A percentile compares a stretch with the other conserved stretches of the same genome.
phyloP scores from a whole-genome alignment of 371 early-diverging fungal genomes.

The Rhizomucor pusillus region DNA sequence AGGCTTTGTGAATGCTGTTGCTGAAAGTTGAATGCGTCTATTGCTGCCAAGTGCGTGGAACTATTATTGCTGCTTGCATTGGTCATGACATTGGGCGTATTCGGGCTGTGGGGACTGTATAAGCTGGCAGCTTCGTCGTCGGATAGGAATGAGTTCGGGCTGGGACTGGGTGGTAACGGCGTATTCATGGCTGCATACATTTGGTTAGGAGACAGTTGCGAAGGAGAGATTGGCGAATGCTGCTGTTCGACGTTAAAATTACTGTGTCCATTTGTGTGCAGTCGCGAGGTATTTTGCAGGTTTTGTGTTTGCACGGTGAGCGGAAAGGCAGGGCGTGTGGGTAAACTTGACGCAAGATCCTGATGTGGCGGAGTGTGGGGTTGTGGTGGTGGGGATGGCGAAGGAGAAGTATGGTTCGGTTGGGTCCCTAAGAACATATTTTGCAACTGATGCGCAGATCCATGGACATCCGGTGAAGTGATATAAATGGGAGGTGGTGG shows the following conservation, averaged over 20 bases:
- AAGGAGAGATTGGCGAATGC: conserved; percentile 3
- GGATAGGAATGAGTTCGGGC: conserved; percentile 16
- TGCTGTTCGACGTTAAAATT: not conserved
- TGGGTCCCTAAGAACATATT: conserved; percentile 6
- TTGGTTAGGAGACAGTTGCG: conserved; percentile 6
- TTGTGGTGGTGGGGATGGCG: conserved; percentile 14
- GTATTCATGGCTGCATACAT: conserved; percentile 8
- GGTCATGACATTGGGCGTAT: conserved; percentile 11
- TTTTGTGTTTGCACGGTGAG: conserved; percentile 6
- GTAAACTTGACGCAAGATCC: conserved; percentile 4
- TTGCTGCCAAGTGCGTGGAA: conserved; percentile 3
- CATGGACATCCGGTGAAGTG: conserved; percentile 44
- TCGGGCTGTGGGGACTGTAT: conserved; percentile 21
- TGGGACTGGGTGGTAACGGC: conserved; percentile 19
- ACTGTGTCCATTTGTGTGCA: too few species aligned
- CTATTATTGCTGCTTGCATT: conserved; percentile 8
- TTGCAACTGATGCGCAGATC: conserved; percentile 5
- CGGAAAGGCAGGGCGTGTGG: conserved; percentile 8
- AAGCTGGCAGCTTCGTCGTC: conserved; percentile 16
- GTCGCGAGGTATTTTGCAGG: not conserved
- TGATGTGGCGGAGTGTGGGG: conserved; percentile 9
- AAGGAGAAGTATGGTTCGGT: conserved; percentile 9
- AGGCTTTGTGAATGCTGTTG: conserved; percentile 5
- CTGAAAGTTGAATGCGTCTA: conserved; percentile 3
- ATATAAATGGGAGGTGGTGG: conserved; percentile 58